Conservation (phyloP, 83 land plant species). For the Picea mariana region DNA sequence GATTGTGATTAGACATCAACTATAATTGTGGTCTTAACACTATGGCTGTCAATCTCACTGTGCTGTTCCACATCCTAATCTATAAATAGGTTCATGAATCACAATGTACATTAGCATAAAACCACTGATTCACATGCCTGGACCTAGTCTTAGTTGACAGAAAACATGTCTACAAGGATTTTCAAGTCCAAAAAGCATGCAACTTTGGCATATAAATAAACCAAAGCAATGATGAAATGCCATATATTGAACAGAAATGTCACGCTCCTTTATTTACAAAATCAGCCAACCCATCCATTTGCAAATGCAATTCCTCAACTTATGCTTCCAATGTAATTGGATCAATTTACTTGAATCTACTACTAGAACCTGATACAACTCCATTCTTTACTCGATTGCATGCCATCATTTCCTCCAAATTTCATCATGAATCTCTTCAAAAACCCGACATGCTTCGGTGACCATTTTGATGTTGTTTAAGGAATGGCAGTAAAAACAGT, state of each 20-base stretch:
- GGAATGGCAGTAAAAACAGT: too few relatives aligned
- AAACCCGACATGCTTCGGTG: neutral
- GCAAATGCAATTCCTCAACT: slow-evolving; percentile 1
- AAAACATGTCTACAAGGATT: neutral
- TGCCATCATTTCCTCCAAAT: neutral
- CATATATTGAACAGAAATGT: neutral
- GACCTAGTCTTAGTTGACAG: neutral
- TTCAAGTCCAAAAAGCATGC: neutral
- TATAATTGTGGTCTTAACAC: neutral
- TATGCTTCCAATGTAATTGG: neutral
- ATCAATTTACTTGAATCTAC: slow-evolving; percentile 1
- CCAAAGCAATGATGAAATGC: neutral
- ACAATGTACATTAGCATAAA: neutral
- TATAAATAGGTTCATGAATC: slow-evolving; percentile 3
- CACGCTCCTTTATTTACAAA: neutral
- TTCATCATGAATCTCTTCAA: neutral
- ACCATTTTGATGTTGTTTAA: neutral
- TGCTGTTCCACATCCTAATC: neutral
- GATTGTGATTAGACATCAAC: neutral
- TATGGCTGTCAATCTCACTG: neutral
- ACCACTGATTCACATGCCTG: neutral
- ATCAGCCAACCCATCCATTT: neutral
- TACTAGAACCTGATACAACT: neutral
- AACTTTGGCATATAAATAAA: neutral
- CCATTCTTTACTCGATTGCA: neutral